Evolutionary conservation across 176 grass and related monocot species (phyloP), one percentile per base, ranked within the genome.

Genomic region (Triticum timopheevii): DNA sequence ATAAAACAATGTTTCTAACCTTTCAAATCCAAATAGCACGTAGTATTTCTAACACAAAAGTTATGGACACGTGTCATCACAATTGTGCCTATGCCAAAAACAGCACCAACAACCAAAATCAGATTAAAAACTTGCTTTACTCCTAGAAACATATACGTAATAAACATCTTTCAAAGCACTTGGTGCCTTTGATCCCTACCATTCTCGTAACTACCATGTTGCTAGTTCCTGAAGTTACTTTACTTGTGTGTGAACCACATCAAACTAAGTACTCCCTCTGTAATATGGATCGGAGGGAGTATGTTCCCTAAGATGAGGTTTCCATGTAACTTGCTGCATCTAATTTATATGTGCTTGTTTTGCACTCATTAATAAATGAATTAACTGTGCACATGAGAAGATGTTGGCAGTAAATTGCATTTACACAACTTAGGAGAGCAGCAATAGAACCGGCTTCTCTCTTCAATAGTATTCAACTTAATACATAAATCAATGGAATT

Each of bases 371-470:
- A 23, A 40, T 6, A 22, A 22, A 59, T 1, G 11, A 50, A 50
- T 35, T 81, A 64, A 81, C 39, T 47, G 35, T 31, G n/a, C 45
- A 22, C 15, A 77, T 44, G 78, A 88, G 1, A 44, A 82, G 4
- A 24, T 30, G 69, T 65, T 83, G 52, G 33, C 45, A 69, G 78
- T 76, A 58, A 83, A 68, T 27, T 88, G 50, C 64, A 88, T 77
- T 78, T 45, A 73, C 50, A 39, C 45, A 50, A 79, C 1, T 36
- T 42, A 83, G 28, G 73, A 30, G 22, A 75, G 40, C 80, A 80
- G 68, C 30, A 73, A 65, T 38, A 84, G n/a, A 33, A 19, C 59
- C 11, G 15, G 61, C 45, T 80, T 54, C 47, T 66, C 35, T 81
- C 44, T 85, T 76, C 75, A 39, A 20, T 61, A 89, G 13, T 72